A percentile compares a stretch with the other conserved stretches of the same genome.
These are phyloP conservation scores for Apophysomyces variabilis DNA, from an alignment of 371 early-diverging fungal species.

Conservation along the genomic window DNA sequence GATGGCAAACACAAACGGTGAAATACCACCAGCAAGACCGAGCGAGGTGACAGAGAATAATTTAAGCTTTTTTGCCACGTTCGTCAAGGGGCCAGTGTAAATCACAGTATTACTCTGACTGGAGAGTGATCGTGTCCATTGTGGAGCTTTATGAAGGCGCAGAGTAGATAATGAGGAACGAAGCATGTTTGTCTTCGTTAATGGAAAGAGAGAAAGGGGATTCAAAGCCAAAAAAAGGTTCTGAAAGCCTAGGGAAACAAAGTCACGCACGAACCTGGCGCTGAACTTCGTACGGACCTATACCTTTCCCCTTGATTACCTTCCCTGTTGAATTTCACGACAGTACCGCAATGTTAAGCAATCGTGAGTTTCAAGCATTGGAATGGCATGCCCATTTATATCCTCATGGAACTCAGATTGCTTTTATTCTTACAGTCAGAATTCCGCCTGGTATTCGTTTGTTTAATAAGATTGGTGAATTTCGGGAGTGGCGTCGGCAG, in stretches of 20 bases:
- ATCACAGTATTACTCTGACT: constrained; percentile 23
- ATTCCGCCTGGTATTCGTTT: constrained; percentile 60
- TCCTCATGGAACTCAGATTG: no score
- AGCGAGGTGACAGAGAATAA: constrained; percentile 66
- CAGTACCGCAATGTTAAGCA: no score
- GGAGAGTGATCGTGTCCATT: constrained; percentile 3
- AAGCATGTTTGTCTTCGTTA: background rate
- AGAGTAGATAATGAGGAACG: constrained; percentile 5
- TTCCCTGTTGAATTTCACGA: no score
- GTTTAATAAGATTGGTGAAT: constrained; percentile 64
- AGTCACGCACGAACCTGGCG: background rate
- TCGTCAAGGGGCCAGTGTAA: constrained; percentile 62
- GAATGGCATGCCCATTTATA: no score
- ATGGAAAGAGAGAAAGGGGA: background rate
- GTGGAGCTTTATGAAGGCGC: background rate
- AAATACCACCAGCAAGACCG: constrained; percentile 57
- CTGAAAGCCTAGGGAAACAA: background rate
- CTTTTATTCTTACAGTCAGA: constrained; percentile 22
- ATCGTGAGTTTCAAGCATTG: no score
- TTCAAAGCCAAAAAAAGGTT: background rate
- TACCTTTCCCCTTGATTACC: no score
- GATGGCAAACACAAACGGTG: constrained; percentile 64
- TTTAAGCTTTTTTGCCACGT: constrained; percentile 64
- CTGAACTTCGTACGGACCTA: no score
- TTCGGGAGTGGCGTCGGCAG: constrained; percentile 68